A percentile compares a stretch with the other conserved stretches of the same genome.
Conservation (phyloP, 2,329 filamentous ascomycete species). For the Coniochaeta prunicola region DNA sequence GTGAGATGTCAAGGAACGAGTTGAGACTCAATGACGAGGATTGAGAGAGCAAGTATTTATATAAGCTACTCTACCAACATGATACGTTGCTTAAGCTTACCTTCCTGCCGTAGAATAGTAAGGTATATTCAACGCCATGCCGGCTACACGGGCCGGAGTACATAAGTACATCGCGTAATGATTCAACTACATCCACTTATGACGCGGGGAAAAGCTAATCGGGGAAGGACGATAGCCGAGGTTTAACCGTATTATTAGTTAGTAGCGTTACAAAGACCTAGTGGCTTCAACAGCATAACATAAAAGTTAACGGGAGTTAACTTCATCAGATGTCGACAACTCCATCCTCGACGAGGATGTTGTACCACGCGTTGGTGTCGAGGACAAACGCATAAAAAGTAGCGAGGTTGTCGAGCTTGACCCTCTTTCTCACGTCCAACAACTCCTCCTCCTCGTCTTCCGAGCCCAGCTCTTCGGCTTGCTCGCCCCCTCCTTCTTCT, state of each 20-base stretch:
- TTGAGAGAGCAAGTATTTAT: neutral
- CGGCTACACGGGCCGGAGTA: neutral
- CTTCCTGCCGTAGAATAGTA: neutral
- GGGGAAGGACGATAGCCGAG: neutral
- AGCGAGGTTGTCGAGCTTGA: neutral
- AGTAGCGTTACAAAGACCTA: too few species aligned
- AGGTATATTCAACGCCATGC: neutral
- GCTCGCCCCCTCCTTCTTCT: neutral
- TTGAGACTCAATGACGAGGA: neutral
- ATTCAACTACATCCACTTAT: too few species aligned
- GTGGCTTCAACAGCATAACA: too few species aligned
- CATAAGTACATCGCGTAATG: too few species aligned
- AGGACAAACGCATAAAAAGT: neutral
- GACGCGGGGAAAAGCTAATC: neutral
- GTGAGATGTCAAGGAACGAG: neutral
- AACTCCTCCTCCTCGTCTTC: neutral
- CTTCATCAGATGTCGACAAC: neutral
- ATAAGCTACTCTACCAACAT: neutral
- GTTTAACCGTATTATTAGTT: constrained; percentile 21
- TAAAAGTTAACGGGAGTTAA: neutral
- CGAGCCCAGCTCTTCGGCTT: neutral
- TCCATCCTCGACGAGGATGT: neutral
- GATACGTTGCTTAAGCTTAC: neutral
- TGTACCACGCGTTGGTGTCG: neutral
- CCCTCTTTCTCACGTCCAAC: neutral